A percentile compares a stretch with the other conserved stretches of the same genome.
These are phyloP conservation scores for Parathielavia hyrcaniae DNA, from an alignment of 495 filamentous ascomycete species.

Conservation along the genomic window DNA sequence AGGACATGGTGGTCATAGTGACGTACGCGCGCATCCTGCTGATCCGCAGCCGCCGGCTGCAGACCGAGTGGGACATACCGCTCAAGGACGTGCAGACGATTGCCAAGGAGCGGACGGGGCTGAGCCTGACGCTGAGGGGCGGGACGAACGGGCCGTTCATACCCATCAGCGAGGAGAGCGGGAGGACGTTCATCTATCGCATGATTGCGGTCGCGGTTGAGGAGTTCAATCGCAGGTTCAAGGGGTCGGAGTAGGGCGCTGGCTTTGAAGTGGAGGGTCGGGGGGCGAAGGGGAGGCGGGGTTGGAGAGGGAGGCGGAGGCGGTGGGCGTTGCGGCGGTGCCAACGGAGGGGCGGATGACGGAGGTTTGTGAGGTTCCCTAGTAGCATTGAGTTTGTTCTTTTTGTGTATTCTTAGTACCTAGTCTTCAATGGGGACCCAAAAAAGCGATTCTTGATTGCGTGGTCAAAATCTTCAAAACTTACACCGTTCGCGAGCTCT, in stretches of 20 bases:
- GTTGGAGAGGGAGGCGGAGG: background rate
- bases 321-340: no score
- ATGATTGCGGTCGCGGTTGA: constrained; percentile 54
- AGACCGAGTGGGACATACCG: constrained; percentile 90
- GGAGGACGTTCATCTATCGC: constrained; percentile 75
- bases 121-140: constrained; percentile 80
- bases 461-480: no score
- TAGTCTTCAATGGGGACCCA: no score
- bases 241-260: constrained; percentile 35
- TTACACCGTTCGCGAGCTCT: no score
- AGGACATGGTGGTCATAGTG: constrained; percentile 92
- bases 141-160: constrained; percentile 93
- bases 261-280: background rate
- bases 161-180: constrained; percentile 81
- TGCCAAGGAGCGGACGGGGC: constrained; percentile 88
- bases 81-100: constrained; percentile 96
- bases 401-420: no score
- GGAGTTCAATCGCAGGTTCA: constrained; percentile 52
- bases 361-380: background rate
- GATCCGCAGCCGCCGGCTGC: constrained; percentile 73
- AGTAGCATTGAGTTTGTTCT: no score
- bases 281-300: background rate
- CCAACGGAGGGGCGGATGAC: background rate
- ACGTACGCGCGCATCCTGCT: constrained; percentile 91
- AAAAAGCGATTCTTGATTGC: no score